A percentile compares a stretch with the other conserved stretches of the same genome.
Evolutionary conservation across 805 yeast species (phyloP).

Genomic region (Hanseniaspora thailandica): DNA sequence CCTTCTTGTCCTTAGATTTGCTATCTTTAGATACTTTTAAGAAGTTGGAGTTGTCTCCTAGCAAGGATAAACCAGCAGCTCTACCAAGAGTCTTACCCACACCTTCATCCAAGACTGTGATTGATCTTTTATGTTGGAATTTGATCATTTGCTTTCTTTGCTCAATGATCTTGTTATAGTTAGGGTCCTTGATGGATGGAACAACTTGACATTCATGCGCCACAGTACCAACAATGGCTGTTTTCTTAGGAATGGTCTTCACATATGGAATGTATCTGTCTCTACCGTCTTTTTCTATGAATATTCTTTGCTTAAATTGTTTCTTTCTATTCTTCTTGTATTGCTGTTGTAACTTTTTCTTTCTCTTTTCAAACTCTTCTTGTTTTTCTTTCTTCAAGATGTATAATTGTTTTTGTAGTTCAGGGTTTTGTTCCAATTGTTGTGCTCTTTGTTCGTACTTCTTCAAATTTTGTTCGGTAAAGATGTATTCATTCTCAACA

Average conservation of each 20-base stretch:
- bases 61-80: constrained; percentile 66
- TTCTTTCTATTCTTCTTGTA: constrained; percentile 30
- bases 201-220: constrained; percentile 85
- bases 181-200: constrained; percentile 63
- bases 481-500: constrained; percentile 76
- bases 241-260: constrained; percentile 77
- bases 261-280: constrained; percentile 63
- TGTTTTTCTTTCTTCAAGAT: constrained; percentile 27
- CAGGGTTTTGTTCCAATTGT: constrained; percentile 30
- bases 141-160: constrained; percentile 39
- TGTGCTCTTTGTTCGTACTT: constrained; percentile 35
- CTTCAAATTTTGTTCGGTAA: constrained; percentile 72
- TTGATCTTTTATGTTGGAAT: constrained; percentile 46
- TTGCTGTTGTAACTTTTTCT: constrained; percentile 31
- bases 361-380: constrained; percentile 24
- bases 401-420: constrained; percentile 29
- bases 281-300: constrained; percentile 32
- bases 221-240: constrained; percentile 74
- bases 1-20: constrained; percentile 30
- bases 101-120: constrained; percentile 59
- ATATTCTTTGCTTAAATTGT: constrained; percentile 28
- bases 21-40: constrained; percentile 43
- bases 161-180: constrained; percentile 53
- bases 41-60: constrained; percentile 60
- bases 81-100: constrained; percentile 83